A percentile compares a stretch with the other conserved stretches of the same genome.
These are phyloP conservation scores for Didymella arachidicola DNA, from an alignment of 2,329 filamentous ascomycete genomes.

Conservation along the genomic window DNA sequence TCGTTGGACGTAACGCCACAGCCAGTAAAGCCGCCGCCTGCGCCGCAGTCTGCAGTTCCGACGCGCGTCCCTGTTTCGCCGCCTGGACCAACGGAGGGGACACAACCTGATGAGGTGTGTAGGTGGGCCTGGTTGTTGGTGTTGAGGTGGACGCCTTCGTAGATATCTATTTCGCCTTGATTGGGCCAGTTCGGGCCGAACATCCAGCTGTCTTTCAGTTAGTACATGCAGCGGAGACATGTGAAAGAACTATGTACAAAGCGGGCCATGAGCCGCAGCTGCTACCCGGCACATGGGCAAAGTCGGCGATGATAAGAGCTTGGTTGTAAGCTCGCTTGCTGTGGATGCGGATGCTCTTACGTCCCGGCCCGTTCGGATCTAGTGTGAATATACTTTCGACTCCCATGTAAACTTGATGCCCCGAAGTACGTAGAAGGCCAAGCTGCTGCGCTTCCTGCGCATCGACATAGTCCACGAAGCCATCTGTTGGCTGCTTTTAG, in stretches of 20 bases:
- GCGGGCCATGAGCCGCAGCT: slow-evolving; percentile 52
- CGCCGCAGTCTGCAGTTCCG: slow-evolving; percentile 47
- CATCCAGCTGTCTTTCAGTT: slow-evolving; percentile 44
- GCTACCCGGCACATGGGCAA: slow-evolving; percentile 50
- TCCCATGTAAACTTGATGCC: slow-evolving; percentile 50
- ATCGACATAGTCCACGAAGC: slow-evolving; percentile 51
- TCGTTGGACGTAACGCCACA: slow-evolving; percentile 42
- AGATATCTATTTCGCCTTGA: slow-evolving; percentile 47
- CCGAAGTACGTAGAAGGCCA: slow-evolving; percentile 44
- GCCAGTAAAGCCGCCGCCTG: slow-evolving; percentile 44
- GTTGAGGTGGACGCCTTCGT: slow-evolving; percentile 51
- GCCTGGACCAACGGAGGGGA: slow-evolving; percentile 41
- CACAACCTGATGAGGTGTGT: slow-evolving; percentile 48
- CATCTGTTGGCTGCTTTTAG: slow-evolving; percentile 32
- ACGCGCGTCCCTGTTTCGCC: slow-evolving; percentile 43
- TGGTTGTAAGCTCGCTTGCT: slow-evolving; percentile 49
- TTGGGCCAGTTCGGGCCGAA: slow-evolving; percentile 52
- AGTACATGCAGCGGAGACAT: slow-evolving; percentile 4
- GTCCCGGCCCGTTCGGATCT: slow-evolving; percentile 44
- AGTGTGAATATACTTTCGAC: slow-evolving; percentile 45
- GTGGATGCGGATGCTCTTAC: slow-evolving; percentile 48
- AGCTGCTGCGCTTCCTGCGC: slow-evolving; percentile 41
- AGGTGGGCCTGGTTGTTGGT: slow-evolving; percentile 49
- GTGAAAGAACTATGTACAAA: slow-evolving; percentile 35
- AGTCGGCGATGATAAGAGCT: slow-evolving; percentile 51